phyloP scores from a whole-genome alignment of 371 early-diverging fungal genomes.

The Amoeboaphelidium protococcarum region DNA sequence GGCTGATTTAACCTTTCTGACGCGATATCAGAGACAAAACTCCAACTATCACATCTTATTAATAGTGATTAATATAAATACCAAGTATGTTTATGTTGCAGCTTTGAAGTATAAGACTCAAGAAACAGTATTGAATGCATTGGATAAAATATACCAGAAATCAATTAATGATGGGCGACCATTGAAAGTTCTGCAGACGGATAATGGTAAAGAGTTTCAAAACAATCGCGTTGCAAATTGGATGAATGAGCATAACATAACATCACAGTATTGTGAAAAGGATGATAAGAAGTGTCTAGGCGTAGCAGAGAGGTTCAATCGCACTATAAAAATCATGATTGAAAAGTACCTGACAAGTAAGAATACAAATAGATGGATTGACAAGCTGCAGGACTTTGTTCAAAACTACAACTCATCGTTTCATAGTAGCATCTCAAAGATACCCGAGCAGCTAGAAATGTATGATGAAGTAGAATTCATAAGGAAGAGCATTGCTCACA shows the following conservation, averaged over 20 bases:
- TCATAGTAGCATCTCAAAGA: background rate
- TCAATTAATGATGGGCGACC: background rate
- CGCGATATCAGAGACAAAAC: no score
- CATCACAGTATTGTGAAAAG: background rate
- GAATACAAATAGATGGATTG: conserved; percentile 1
- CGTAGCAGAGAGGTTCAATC: background rate
- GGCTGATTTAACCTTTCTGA: no score
- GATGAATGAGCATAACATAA: background rate
- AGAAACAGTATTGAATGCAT: no score
- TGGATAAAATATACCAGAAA: background rate
- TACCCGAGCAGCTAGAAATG: background rate
- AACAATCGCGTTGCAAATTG: background rate
- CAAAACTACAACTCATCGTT: conserved; percentile 1
- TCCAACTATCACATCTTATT: no score
- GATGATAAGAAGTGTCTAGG: conserved; percentile 1
- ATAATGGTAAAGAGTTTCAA: background rate
- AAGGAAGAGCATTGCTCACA: background rate
- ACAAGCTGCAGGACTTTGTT: background rate
- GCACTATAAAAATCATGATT: background rate
- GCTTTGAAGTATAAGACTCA: no score
- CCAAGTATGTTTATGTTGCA: no score
- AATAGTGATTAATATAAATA: no score
- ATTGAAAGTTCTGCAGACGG: background rate
- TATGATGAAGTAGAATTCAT: background rate
- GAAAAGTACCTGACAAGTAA: background rate